Evolutionary conservation across 306 rosid species (phyloP).

Genomic region (Malus sieversii): DNA sequence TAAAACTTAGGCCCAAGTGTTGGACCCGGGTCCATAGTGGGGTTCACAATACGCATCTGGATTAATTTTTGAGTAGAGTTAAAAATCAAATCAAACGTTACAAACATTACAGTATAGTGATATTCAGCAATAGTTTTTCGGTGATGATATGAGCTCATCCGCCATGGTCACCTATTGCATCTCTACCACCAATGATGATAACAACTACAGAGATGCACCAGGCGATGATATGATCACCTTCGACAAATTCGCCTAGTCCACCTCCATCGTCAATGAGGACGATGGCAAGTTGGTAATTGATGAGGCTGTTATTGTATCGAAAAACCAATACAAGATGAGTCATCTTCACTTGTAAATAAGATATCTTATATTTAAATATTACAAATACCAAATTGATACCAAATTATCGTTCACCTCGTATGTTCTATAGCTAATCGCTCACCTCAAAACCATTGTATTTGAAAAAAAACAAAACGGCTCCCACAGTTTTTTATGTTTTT

Average conservation of each 20-base stretch:
- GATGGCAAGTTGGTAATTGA: neutral
- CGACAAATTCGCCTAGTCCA: neutral
- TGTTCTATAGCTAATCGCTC: too few species aligned
- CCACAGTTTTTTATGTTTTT: neutral
- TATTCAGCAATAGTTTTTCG: too few species aligned
- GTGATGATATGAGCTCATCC: too few species aligned
- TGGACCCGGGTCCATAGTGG: neutral
- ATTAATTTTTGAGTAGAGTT: neutral
- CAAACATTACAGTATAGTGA: too few species aligned
- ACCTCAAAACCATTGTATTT: too few species aligned
- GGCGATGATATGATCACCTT: neutral
- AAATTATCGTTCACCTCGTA: too few species aligned
- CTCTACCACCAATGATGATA: neutral
- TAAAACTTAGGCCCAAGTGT: neutral
- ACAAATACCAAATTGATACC: too few species aligned
- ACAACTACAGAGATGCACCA: neutral
- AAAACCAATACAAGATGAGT: accelerated
- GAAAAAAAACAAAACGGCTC: neutral
- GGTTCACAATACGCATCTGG: neutral
- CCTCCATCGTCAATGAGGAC: neutral
- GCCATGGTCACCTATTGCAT: too few species aligned
- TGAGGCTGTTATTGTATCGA: neutral
- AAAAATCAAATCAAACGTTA: accelerated
- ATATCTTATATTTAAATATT: too few species aligned
- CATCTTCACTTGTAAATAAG: too few species aligned